A percentile compares a stretch with the other conserved stretches of the same genome.
These are phyloP conservation scores for Xanthoparmelia taractica DNA, from an alignment of 495 filamentous ascomycete genomes.

Conservation along the genomic window DNA sequence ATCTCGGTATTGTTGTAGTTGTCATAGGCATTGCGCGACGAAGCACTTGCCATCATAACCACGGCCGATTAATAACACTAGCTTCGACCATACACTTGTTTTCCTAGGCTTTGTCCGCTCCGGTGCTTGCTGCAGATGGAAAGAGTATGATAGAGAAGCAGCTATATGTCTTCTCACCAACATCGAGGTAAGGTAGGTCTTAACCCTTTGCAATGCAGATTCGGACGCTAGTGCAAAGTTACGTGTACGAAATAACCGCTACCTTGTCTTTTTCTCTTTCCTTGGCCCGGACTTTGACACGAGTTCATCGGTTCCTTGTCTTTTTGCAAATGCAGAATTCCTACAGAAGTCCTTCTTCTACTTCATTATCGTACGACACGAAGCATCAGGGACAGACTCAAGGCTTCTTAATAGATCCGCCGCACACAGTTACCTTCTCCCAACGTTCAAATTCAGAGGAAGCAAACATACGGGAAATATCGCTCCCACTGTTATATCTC, in stretches of 20 bases:
- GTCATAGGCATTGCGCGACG: slow-evolving; percentile 37
- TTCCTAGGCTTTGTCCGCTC: not conserved
- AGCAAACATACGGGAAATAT: not conserved
- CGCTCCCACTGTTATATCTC: not conserved
- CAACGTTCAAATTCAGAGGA: not conserved
- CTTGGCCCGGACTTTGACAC: not conserved
- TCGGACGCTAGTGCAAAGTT: no score
- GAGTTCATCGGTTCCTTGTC: not conserved
- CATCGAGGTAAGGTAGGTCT: no score
- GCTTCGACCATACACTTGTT: not conserved
- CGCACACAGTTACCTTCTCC: not conserved
- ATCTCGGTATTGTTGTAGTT: slow-evolving; percentile 64
- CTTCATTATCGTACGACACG: not conserved
- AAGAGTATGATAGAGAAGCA: no score
- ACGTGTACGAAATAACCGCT: no score
- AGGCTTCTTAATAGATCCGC: not conserved
- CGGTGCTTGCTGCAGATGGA: not conserved
- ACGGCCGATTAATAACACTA: not conserved
- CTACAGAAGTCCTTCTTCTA: not conserved
- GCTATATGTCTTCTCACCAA: no score
- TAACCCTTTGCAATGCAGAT: no score
- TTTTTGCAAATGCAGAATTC: no score
- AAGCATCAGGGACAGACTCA: not conserved
- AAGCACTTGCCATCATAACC: slow-evolving; percentile 41
- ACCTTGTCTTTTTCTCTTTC: no score